Evolutionary conservation across 345 rosid genomes (phyloP).

Genomic region (Gossypium mustelinum): DNA sequence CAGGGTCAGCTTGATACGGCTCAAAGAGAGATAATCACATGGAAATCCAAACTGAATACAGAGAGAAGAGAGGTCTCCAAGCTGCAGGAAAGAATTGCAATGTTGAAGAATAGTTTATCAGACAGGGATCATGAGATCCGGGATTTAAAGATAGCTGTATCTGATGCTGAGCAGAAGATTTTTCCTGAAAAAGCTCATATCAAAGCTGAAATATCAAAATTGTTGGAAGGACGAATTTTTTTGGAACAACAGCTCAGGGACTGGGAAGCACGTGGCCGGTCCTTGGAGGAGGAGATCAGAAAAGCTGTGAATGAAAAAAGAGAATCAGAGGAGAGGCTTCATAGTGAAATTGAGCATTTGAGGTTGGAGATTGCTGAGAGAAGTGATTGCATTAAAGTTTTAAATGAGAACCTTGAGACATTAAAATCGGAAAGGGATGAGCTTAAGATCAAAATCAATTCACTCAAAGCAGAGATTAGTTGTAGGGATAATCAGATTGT

Average conservation of each 20-base stretch:
- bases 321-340: constrained; percentile 36
- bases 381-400: constrained; percentile 28
- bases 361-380: constrained; percentile 40
- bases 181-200: constrained; percentile 59
- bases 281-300: constrained; percentile 59
- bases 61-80: constrained; percentile 54
- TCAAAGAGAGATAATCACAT: constrained; percentile 37
- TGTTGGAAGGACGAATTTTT: constrained; percentile 39
- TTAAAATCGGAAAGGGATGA: constrained; percentile 39
- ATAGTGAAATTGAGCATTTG: constrained; percentile 32
- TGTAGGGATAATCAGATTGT: constrained; percentile 34
- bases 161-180: constrained; percentile 63
- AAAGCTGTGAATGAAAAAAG: constrained; percentile 41
- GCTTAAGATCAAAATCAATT: constrained; percentile 25
- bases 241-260: constrained; percentile 53
- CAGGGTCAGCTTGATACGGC: constrained; percentile 47
- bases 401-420: constrained; percentile 32
- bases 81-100: constrained; percentile 50
- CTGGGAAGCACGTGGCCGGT: constrained; percentile 56
- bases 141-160: constrained; percentile 46
- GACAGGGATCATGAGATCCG: constrained; percentile 68
- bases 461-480: constrained; percentile 35
- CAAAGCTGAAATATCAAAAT: constrained; percentile 53
- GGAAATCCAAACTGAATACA: constrained; percentile 45
- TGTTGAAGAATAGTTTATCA: constrained; percentile 55